A percentile compares a stretch with the other conserved stretches of the same genome.
phyloP scores from a whole-genome alignment of 352 stramenopile species.

The Pythium dissimile region DNA sequence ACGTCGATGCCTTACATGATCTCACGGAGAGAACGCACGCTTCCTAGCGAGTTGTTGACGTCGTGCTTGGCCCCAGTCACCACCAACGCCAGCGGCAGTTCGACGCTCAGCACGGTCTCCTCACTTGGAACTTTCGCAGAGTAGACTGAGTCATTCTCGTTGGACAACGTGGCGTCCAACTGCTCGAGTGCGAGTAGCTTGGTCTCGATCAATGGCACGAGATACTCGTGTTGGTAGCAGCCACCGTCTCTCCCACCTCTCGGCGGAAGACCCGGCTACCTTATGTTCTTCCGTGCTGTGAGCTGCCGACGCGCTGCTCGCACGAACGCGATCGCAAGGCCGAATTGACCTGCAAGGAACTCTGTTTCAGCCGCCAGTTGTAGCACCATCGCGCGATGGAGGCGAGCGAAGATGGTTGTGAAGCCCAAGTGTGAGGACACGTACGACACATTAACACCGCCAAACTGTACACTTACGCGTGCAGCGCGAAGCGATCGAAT shows the following conservation, averaged over 20 bases:
- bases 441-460: too few relatives aligned
- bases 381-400: constrained; percentile 29
- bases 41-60: constrained; percentile 14
- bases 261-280: constrained; percentile 17
- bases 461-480: constrained; percentile 4
- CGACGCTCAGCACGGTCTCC: constrained; percentile 14
- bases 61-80: constrained; percentile 27
- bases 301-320: constrained; percentile 19
- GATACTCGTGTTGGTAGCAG: not conserved
- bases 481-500: constrained; percentile 12
- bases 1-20: not conserved
- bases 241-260: constrained; percentile 7
- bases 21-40: constrained; percentile 10
- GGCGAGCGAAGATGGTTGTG: constrained; percentile 25
- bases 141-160: constrained; percentile 32
- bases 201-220: constrained; percentile 6
- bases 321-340: constrained; percentile 30
- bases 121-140: constrained; percentile 27
- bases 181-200: constrained; percentile 19
- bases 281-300: constrained; percentile 23
- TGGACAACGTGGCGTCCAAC: constrained; percentile 6
- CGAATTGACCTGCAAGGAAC: constrained; percentile 17
- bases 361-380: constrained; percentile 24
- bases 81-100: constrained; percentile 27
- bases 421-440: constrained; percentile 24